Base-by-base conservation (phyloP, 2,329 filamentous ascomycete genomes). In the Pseudogymnoascus sp. region DNA sequence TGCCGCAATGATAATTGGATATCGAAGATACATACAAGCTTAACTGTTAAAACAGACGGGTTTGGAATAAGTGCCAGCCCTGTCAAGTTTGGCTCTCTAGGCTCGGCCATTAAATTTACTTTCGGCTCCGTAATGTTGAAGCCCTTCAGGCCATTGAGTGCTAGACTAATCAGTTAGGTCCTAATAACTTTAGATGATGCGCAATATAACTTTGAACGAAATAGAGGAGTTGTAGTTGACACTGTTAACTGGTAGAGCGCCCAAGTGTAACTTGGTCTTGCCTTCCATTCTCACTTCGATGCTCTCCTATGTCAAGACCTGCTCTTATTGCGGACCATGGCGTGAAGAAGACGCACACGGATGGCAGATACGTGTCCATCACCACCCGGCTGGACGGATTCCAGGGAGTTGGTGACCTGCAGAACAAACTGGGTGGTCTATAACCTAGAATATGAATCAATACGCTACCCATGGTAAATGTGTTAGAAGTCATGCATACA, bases 271-370 rank as follows among this genome's bases (percentile, higher is more conserved):
- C 1, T 75, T 75, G 0, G 83, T 82, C 64, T 75, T 77, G 59
- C 84, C 84, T 15, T 77, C 74, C 38, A 87, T 72, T 26, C 77
- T 76, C 60, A 86, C 71, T 1, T 75, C 71, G 57, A 85, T 76
- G 11, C 77, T 75, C 65, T 85, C 79, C 36, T 77, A 77, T 9
- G 72, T 68, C 65, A 86, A 75, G 2, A 81, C 77, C 1, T 77
- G 74, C 40, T 75, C 11, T 84, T 80, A 62, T 82, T 77, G 3
- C 87, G 80, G 6, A 89, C 87, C 0, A 83, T 82, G 0, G 86
- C 81, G 68, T 90, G 87, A 4, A 90, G 78, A 0, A 90, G 76
- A 11, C 87, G 82, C 3, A 90, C 87, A 1, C 86, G 80, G 11
- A 89, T 77, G 0, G 84, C 83, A 1, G 85, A 84, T 1, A 79